A percentile compares a stretch with the other conserved stretches of the same genome.
Conservation (phyloP, 495 filamentous ascomycete species). For the Lasiosphaeria miniovina region DNA sequence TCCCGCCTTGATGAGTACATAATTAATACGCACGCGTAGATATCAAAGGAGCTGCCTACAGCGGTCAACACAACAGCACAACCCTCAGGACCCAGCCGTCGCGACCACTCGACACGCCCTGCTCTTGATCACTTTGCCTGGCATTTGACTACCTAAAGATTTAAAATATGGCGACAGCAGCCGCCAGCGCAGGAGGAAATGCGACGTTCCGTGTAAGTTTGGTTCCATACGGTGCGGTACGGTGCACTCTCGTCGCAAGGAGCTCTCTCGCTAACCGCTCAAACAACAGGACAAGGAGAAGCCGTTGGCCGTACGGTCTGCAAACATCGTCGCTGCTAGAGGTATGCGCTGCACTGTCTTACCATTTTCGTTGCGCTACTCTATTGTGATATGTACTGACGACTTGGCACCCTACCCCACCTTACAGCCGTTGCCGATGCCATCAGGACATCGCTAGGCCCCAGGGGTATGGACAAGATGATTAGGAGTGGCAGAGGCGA, state of each 20-base stretch:
- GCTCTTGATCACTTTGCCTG: not conserved
- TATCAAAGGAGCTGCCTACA: constrained; percentile 26
- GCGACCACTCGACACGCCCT: constrained; percentile 15
- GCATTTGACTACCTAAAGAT: constrained; percentile 10
- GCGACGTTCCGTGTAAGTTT: constrained; percentile 73
- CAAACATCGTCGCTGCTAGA: constrained; percentile 96
- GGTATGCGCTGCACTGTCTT: constrained; percentile 51
- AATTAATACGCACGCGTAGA: constrained; percentile 10
- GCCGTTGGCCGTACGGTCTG: constrained; percentile 89
- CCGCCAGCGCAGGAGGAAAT: constrained; percentile 54
- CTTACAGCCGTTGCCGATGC: constrained; percentile 86
- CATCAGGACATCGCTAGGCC: constrained; percentile 71
- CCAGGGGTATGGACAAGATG: constrained; percentile 93
- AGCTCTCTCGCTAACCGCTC: constrained; percentile 40
- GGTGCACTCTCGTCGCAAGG: not conserved
- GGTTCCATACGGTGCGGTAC: not conserved
- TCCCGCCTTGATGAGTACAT: constrained; percentile 24
- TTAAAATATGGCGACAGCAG: constrained; percentile 64
- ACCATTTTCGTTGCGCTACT: not conserved
- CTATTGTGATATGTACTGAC: not conserved
- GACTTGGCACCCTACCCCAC: constrained; percentile 1
- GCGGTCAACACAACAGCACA: constrained; percentile 13
- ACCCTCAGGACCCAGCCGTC: constrained; percentile 8
- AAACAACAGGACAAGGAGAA: constrained; percentile 86
- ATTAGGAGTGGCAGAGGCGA: constrained; percentile 94